phyloP scores from a whole-genome alignment of 257 asterid genomes.

The Solanum infundibuliforme region DNA sequence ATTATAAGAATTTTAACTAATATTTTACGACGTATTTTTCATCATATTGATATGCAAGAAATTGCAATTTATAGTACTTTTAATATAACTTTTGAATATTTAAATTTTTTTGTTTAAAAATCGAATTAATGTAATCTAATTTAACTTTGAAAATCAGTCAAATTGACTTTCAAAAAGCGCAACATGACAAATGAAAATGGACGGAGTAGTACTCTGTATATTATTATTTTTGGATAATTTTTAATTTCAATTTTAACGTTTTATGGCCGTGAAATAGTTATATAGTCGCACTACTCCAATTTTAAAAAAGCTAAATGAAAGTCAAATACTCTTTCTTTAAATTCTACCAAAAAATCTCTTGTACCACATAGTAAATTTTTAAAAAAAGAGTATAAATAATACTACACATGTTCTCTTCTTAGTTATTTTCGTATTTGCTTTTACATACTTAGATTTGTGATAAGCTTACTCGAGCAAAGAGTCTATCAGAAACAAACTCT shows the following conservation, averaged over 20 bases:
- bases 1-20: fast-evolving
- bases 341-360: not conserved
- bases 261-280: not conserved
- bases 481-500: fast-evolving
- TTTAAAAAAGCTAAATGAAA: not conserved
- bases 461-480: not conserved
- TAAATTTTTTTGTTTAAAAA: too few species aligned
- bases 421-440: not conserved
- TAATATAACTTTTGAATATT: too few species aligned
- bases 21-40: too few species aligned
- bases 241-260: not conserved
- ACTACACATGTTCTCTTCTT: not conserved
- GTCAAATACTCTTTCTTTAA: not conserved
- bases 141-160: too few species aligned
- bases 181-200: too few species aligned
- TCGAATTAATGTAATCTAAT: too few species aligned
- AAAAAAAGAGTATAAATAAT: not conserved
- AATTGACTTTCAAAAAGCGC: too few species aligned
- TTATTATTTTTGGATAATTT: not conserved
- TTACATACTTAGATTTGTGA: not conserved
- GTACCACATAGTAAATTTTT: not conserved
- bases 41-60: too few species aligned
- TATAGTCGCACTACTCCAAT: too few species aligned
- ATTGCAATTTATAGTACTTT: too few species aligned
- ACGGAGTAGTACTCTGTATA: not conserved